Percentiles rank a stretch among this genome's conserved stretches.
Conservation (phyloP, 352 stramenopile genomes). For the Globisporangium solare region DNA sequence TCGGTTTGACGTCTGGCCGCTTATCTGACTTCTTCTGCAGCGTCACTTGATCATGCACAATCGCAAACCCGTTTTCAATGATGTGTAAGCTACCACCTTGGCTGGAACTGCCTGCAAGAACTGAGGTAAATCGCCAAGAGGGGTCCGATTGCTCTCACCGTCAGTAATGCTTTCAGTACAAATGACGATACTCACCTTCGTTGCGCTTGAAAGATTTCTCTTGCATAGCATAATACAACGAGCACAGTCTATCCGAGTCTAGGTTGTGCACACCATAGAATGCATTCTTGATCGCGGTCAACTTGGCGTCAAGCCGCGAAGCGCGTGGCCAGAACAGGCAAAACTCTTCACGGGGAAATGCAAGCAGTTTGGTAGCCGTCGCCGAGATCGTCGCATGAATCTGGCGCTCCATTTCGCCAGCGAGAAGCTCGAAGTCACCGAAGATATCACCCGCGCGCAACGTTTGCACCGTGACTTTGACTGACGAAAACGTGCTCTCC, state of each 20-base stretch:
- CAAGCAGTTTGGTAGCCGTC: conserved; percentile 26
- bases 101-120: conserved; percentile 24
- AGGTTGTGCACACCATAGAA: conserved; percentile 29
- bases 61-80: conserved; percentile 31
- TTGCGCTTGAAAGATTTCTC: conserved; percentile 32
- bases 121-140: conserved; percentile 10
- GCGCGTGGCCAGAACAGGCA: conserved; percentile 25
- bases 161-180: background rate
- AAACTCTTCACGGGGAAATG: conserved; percentile 33
- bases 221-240: conserved; percentile 35
- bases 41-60: conserved; percentile 38
- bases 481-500: background rate
- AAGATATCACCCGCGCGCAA: conserved; percentile 31
- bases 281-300: conserved; percentile 24
- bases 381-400: conserved; percentile 23
- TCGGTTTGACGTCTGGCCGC: conserved; percentile 9
- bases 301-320: conserved; percentile 24
- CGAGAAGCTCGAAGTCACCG: conserved; percentile 42
- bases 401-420: conserved; percentile 18
- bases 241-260: conserved; percentile 33
- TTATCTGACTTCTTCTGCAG: conserved; percentile 22
- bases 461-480: conserved; percentile 25
- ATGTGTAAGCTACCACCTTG: conserved; percentile 27
- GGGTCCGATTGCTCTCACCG: too few species aligned
- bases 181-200: conserved; percentile 24